Base-by-base conservation (phyloP, 129 eudicot genomes). In the Lactuca saligna region DNA sequence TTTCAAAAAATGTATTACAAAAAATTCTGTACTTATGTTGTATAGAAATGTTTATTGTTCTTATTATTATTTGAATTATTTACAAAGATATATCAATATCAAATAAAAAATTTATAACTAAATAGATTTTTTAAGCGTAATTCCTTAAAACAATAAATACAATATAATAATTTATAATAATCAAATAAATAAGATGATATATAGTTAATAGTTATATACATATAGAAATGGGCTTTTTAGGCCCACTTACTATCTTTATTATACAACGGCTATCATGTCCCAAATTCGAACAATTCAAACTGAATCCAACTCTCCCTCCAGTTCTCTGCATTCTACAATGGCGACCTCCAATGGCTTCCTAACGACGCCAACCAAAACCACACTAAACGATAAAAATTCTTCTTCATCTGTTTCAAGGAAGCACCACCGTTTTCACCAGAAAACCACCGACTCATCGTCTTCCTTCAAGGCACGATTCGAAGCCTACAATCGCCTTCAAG, bases 401-500 rank as follows among this genome's bases (percentile, higher is more conserved):
- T 56, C 83, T 41, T 80, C 85, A 37, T 64, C 85, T 11, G 53
- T 61, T n/a, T 73, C 79, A 72, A 73, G 71, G 57, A 65, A 69
- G 11, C 84, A 69, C 59, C 81, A 82, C 31, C 84, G 69, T 57
- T 83, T 74, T 10, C 81, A 55, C n/a, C 69, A 3, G 50, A 59
- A 54, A 70, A 29, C 77, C 16, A 53, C 46, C 44, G 81, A 75
- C 8, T 65, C 79, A 6, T 54, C 76, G 37, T 77, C 85, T 17
- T 85, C 85, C 12, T 76, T 84, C 65, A 80, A 78, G 65, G 68
- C 68, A 31, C 75, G 95, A 60, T 87, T 84, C 55, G 95, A 90
- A 71, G 97, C 97, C 63, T 91, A 91, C 79, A 91, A 85, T 59
- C 87, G 95, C 4, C 89, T 91, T 10, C 97, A 91, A 71, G 89